Evolutionary conservation across 2,329 filamentous ascomycete species (phyloP).

Genomic region (Pseudocercospora ulei): DNA sequence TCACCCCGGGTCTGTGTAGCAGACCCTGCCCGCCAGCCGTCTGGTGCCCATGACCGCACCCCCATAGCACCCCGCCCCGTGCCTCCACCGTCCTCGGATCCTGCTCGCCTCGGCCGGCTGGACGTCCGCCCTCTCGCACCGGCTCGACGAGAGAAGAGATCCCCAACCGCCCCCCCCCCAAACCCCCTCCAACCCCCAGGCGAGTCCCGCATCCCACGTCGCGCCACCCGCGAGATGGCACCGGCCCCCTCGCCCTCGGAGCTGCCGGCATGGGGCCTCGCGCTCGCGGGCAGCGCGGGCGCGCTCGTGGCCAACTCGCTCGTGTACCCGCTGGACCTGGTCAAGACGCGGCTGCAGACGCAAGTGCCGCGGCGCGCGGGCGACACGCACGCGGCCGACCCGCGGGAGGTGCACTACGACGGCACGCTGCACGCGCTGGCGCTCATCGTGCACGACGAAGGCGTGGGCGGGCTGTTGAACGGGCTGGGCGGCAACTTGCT

Average conservation of each 20-base stretch:
- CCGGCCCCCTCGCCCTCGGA: constrained; percentile 39
- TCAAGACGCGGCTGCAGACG: constrained; percentile 93
- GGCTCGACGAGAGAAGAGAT: too few species aligned
- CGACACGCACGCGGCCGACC: constrained; percentile 32
- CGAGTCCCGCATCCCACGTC: too few species aligned
- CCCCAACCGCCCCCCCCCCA: too few species aligned
- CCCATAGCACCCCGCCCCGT: too few species aligned
- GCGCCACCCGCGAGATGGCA: constrained; percentile 26
- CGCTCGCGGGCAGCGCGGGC: constrained; percentile 82
- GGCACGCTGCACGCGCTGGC: constrained; percentile 80
- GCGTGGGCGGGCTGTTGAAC: constrained; percentile 70
- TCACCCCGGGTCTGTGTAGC: too few species aligned
- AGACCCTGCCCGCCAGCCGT: too few species aligned
- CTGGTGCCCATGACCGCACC: too few species aligned
- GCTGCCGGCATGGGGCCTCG: constrained; percentile 84
- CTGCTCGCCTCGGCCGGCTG: too few species aligned
- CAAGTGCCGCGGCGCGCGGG: constrained; percentile 59
- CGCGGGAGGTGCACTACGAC: constrained; percentile 62
- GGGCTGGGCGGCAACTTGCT: constrained; percentile 79
- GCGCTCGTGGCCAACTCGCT: constrained; percentile 90
- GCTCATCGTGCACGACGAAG: constrained; percentile 74
- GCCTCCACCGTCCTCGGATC: too few species aligned
- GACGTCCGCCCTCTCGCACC: too few species aligned
- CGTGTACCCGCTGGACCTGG: constrained; percentile 92
- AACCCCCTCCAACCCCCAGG: too few species aligned